Percentiles rank a stretch among this genome's conserved stretches.
phyloP scores from a whole-genome alignment of 129 eudicot species.

The Arctium minus region DNA sequence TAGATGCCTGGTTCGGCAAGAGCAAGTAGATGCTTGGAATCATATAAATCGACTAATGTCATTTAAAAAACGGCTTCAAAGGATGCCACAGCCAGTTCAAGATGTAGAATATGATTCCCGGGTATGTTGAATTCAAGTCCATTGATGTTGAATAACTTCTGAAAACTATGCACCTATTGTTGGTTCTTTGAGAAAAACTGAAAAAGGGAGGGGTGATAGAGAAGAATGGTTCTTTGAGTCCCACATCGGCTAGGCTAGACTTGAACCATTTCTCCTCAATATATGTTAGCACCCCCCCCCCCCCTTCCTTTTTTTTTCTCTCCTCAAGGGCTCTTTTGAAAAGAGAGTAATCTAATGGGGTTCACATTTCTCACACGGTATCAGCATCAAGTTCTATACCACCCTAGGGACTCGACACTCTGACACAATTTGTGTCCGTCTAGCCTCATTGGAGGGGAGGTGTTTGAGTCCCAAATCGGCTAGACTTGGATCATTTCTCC shows the following conservation, averaged over 20 bases:
- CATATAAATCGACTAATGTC: conserved; percentile 52
- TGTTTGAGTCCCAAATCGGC: background rate
- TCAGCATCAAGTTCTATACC: too few species aligned
- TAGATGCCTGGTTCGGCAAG: conserved; percentile 60
- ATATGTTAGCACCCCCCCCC: background rate
- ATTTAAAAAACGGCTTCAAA: conserved; percentile 41
- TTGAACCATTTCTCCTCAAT: background rate
- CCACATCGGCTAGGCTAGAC: background rate
- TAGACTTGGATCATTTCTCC: background rate
- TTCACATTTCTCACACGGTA: background rate
- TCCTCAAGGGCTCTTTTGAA: background rate
- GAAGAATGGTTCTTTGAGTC: background rate
- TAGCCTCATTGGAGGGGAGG: background rate
- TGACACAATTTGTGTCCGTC: background rate
- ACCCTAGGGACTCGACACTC: too few species aligned
- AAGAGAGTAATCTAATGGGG: background rate
- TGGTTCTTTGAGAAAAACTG: background rate
- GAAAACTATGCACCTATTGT: background rate
- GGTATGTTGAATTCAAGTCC: conserved; percentile 38
- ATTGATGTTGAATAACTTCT: background rate
- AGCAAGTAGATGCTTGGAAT: conserved; percentile 82
- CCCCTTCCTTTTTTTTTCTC: too few species aligned
- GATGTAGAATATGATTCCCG: conserved; percentile 57
- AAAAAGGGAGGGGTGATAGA: background rate
- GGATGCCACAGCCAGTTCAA: conserved; percentile 26